Evolutionary conservation across 2,329 filamentous ascomycete species (phyloP).

Genomic region (Myotisia sp.): DNA sequence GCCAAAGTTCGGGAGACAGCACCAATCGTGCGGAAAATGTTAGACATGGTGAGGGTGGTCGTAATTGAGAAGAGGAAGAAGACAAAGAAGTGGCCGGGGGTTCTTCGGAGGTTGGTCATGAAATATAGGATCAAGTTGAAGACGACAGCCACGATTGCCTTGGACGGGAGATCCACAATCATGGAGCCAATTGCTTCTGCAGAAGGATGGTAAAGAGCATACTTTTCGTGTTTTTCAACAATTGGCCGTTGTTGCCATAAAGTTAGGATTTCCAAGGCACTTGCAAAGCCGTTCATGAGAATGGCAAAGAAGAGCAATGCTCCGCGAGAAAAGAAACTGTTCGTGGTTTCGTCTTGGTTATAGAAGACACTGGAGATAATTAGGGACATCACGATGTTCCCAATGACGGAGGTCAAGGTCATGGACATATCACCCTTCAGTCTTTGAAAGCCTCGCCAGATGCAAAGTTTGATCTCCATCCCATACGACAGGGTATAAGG

Average conservation of each 20-base stretch:
- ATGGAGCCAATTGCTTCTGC: constrained; percentile 69
- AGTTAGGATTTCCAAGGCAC: constrained; percentile 65
- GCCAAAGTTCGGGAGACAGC: constrained; percentile 67
- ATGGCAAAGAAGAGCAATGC: constrained; percentile 78
- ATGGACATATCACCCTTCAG: constrained; percentile 63
- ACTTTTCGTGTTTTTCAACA: constrained; percentile 76
- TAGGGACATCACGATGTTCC: constrained; percentile 61
- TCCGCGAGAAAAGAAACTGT: constrained; percentile 64
- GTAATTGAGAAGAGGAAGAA: constrained; percentile 65
- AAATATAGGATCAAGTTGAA: constrained; percentile 81
- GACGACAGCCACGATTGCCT: constrained; percentile 53
- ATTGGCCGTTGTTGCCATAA: constrained; percentile 82
- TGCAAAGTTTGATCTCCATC: constrained; percentile 65
- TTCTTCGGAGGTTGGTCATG: constrained; percentile 65
- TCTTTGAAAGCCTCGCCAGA: constrained; percentile 66
- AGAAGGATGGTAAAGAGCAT: constrained; percentile 79
- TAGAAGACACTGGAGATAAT: constrained; percentile 72
- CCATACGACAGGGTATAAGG: constrained; percentile 67
- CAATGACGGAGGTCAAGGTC: constrained; percentile 50
- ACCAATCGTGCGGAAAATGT: constrained; percentile 70
- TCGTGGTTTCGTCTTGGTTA: constrained; percentile 51
- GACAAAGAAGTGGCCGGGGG: constrained; percentile 67
- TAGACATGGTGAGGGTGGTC: constrained; percentile 65
- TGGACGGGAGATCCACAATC: constrained; percentile 71
- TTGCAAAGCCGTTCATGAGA: constrained; percentile 71